phyloP scores from a whole-genome alignment of 2,329 filamentous ascomycete genomes.

The Penicillium aurantiogriseum region DNA sequence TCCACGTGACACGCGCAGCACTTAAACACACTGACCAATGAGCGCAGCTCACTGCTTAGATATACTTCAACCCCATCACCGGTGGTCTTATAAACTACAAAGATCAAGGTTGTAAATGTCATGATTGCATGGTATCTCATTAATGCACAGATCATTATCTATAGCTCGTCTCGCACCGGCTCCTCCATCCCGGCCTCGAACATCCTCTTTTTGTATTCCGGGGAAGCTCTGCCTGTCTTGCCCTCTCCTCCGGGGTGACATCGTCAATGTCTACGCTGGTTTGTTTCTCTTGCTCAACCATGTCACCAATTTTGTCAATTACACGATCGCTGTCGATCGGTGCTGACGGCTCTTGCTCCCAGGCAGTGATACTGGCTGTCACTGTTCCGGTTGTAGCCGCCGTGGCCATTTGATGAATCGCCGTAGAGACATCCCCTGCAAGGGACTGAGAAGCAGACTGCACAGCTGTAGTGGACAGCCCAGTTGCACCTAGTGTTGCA shows the following conservation, averaged over 20 bases:
- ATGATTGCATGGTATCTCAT: constrained; percentile 14
- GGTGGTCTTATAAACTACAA: not conserved
- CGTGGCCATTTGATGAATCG: constrained; percentile 24
- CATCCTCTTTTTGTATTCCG: constrained; percentile 52
- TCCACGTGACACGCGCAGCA: constrained; percentile 35
- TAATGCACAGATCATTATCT: constrained; percentile 20
- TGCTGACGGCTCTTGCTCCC: constrained; percentile 22
- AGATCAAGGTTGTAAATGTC: not conserved
- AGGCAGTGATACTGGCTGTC: constrained; percentile 16
- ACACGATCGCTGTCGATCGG: constrained; percentile 33
- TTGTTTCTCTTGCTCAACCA: constrained; percentile 33
- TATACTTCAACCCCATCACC: not conserved
- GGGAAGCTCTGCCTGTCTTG: constrained; percentile 39
- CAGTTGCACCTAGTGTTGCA: constrained; percentile 55
- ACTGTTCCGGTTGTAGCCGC: constrained; percentile 16
- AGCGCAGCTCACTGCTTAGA: not conserved
- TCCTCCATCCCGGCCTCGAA: constrained; percentile 40
- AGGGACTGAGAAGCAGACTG: constrained; percentile 25
- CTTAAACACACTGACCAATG: constrained; percentile 21
- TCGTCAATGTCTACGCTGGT: constrained; percentile 34
- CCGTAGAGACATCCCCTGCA: constrained; percentile 20
- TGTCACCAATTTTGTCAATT: constrained; percentile 44
- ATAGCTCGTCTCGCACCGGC: constrained; percentile 40
- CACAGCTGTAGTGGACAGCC: constrained; percentile 33
- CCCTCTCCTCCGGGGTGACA: constrained; percentile 36